Conservation (phyloP, 176 grass and related monocot genomes). For the Triticum timopheevii region DNA sequence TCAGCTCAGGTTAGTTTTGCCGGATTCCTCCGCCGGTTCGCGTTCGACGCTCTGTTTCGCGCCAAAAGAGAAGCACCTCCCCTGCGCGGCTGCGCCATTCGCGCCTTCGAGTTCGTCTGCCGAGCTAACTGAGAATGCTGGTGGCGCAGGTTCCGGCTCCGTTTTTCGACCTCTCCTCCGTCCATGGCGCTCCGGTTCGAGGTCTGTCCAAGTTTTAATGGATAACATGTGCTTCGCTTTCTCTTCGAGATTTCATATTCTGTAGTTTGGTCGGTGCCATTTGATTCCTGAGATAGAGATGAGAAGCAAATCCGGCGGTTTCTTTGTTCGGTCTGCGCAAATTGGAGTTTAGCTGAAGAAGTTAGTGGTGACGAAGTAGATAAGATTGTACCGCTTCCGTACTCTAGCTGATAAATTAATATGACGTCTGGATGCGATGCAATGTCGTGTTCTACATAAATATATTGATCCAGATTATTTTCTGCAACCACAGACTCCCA, state of each 20-base stretch:
- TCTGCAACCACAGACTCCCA: conserved; percentile 1
- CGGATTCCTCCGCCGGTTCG: not conserved
- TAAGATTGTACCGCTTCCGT: not conserved
- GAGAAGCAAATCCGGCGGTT: not conserved
- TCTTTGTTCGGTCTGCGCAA: not conserved
- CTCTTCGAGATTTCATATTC: not conserved
- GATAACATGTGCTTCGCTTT: not conserved
- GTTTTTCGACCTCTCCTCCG: not conserved
- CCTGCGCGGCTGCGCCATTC: not conserved
- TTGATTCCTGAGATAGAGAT: conserved; percentile 2
- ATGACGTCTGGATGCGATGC: not conserved
- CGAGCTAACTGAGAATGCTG: not conserved
- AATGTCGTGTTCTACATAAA: not conserved
- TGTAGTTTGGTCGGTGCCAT: not conserved
- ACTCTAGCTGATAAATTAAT: not conserved
- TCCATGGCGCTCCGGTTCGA: conserved; percentile 76
- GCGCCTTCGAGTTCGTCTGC: not conserved
- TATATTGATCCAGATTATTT: not conserved
- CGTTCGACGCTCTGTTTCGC: not conserved
- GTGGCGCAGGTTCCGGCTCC: not conserved
- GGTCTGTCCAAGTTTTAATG: conserved; percentile 30
- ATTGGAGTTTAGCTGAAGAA: not conserved
- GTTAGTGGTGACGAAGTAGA: conserved; percentile 22
- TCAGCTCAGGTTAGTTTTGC: not conserved
- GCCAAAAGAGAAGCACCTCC: conserved; percentile 22